Percentiles rank a stretch among this genome's conserved stretches.
Conservation (phyloP, 805 yeast species). For the Jamesozyma piceae region DNA sequence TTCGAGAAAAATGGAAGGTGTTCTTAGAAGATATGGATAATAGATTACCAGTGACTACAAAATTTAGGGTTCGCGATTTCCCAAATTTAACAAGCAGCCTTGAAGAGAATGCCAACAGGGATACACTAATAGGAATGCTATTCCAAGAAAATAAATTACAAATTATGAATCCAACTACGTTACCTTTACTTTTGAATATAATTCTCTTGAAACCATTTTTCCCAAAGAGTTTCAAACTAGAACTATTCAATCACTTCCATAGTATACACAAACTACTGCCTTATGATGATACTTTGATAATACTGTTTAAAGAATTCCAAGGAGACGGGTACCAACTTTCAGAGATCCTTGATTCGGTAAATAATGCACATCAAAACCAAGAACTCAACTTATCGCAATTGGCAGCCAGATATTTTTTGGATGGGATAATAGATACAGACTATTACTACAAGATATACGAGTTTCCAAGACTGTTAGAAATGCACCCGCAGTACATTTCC, state of each 20-base stretch:
- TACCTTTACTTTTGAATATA: constrained; percentile 21
- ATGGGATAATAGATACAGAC: constrained; percentile 1
- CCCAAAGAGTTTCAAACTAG: constrained; percentile 1
- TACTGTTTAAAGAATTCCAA: not conserved
- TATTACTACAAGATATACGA: not conserved
- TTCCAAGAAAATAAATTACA: constrained; percentile 13
- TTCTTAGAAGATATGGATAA: constrained; percentile 25
- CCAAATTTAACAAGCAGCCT: constrained; percentile 17
- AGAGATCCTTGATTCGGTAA: not conserved
- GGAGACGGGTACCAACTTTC: constrained; percentile 2
- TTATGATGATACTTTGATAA: constrained; percentile 1
- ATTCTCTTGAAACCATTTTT: constrained; percentile 8
- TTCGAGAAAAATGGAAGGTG: constrained; percentile 28
- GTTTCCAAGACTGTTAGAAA: not conserved
- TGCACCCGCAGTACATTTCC: not conserved
- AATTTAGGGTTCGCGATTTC: constrained; percentile 20
- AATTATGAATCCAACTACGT: constrained; percentile 15
- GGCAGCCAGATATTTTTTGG: not conserved
- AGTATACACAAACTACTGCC: not conserved
- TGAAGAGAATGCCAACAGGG: constrained; percentile 4
- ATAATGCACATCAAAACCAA: not conserved
- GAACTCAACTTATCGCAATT: not conserved
- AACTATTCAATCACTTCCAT: not conserved
- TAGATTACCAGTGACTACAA: constrained; percentile 5
- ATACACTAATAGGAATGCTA: constrained; percentile 10